Evolutionary conservation across 306 rosid species (phyloP).

Genomic region (Gynostemma pentaphyllum): DNA sequence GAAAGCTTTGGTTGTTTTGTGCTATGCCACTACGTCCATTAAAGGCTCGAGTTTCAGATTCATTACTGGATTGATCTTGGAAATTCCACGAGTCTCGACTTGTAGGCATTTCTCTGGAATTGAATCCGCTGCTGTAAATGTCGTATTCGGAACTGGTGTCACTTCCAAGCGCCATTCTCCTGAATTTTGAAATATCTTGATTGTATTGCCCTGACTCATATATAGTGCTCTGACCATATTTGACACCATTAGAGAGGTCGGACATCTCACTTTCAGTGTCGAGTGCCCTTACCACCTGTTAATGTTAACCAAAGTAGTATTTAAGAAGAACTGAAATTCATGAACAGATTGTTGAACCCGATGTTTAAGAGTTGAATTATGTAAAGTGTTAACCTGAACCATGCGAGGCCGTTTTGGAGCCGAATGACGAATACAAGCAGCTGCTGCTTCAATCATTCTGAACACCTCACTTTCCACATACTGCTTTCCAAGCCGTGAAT

Average conservation of each 20-base stretch:
- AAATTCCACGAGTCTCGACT: slow-evolving; percentile 17
- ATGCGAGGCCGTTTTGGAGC: slow-evolving; percentile 84
- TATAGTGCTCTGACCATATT: slow-evolving; percentile 64
- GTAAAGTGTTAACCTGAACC: slow-evolving; percentile 62
- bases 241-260: slow-evolving; percentile 84
- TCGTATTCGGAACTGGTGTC: slow-evolving; percentile 39
- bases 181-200: slow-evolving; percentile 48
- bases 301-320: not conserved
- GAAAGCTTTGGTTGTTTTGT: slow-evolving; percentile 5
- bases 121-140: slow-evolving; percentile 26
- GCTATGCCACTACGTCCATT: not conserved
- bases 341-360: not conserved
- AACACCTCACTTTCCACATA: slow-evolving; percentile 60
- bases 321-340: not conserved
- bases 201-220: slow-evolving; percentile 65
- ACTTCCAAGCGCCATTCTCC: slow-evolving; percentile 42
- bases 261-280: slow-evolving; percentile 46
- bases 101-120: slow-evolving; percentile 29
- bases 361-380: not conserved
- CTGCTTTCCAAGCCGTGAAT: slow-evolving; percentile 48
- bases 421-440: slow-evolving; percentile 88
- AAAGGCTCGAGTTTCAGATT: slow-evolving; percentile 40
- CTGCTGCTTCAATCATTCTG: slow-evolving; percentile 87
- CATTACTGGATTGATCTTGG: slow-evolving; percentile 23
- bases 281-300: slow-evolving; percentile 78